Percentiles rank a stretch among this genome's conserved stretches.
Conservation (phyloP, 345 rosid genomes). For the Noccaea bulbosa region DNA sequence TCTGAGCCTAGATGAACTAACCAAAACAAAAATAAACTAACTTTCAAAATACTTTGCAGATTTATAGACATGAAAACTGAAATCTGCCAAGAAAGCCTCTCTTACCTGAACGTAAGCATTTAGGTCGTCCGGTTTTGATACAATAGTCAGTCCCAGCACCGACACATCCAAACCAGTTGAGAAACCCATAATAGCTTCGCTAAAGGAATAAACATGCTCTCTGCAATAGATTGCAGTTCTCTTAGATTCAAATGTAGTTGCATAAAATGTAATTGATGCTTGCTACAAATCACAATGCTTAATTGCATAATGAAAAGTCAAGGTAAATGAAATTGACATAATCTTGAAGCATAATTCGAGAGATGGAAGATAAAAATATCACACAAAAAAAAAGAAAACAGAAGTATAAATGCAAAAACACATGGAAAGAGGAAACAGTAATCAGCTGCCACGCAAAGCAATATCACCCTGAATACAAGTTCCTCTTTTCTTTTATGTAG, state of each 20-base stretch:
- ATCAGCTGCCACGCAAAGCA: constrained; percentile 18
- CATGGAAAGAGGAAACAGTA: constrained; percentile 5
- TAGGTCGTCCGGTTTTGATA: constrained; percentile 63
- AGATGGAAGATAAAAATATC: background rate
- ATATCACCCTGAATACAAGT: background rate
- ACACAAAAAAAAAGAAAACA: constrained; percentile 3
- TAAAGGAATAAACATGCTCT: constrained; percentile 65
- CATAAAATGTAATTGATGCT: constrained; percentile 31
- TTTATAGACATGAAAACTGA: constrained; percentile 17
- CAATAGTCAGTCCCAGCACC: constrained; percentile 57
- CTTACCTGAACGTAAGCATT: constrained; percentile 69
- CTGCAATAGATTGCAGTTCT: constrained; percentile 56
- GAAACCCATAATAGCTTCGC: constrained; percentile 50
- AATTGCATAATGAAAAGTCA: constrained; percentile 27
- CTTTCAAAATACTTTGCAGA: constrained; percentile 1
- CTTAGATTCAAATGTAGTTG: constrained; percentile 32
- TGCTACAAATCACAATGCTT: constrained; percentile 11
- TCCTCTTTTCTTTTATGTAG: constrained; percentile 15
- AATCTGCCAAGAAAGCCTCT: constrained; percentile 32
- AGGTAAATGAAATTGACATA: constrained; percentile 3
- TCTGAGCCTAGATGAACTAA: constrained; percentile 25
- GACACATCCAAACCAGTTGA: constrained; percentile 59
- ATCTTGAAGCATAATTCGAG: background rate
- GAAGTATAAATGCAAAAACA: constrained; percentile 1
- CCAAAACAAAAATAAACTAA: constrained; percentile 15